A percentile compares a stretch with the other conserved stretches of the same genome.
phyloP scores from a whole-genome alignment of 805 yeast genomes.

The Kuraishia capsulata region DNA sequence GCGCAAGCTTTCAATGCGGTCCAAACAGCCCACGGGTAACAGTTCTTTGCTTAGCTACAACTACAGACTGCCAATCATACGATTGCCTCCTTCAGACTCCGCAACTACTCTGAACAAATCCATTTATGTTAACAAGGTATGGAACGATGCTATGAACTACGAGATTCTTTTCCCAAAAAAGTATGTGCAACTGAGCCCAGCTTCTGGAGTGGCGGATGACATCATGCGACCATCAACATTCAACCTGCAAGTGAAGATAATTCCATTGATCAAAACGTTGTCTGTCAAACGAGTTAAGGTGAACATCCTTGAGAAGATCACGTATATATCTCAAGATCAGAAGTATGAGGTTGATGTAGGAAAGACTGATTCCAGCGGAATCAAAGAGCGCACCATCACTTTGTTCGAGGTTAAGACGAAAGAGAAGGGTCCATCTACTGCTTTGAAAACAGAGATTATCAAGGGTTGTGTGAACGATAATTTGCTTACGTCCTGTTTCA shows the following conservation, averaged over 20 bases:
- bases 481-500: conserved; percentile 47
- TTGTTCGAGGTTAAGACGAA: conserved; percentile 59
- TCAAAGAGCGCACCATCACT: conserved; percentile 44
- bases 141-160: conserved; percentile 66
- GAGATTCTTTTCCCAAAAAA: conserved; percentile 66
- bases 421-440: conserved; percentile 22
- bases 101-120: conserved; percentile 60
- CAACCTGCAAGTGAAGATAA: conserved; percentile 50
- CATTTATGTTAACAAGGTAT: conserved; percentile 62
- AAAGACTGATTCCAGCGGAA: conserved; percentile 19
- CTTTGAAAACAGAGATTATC: conserved; percentile 53
- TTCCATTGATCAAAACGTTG: conserved; percentile 57
- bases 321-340: conserved; percentile 49
- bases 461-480: conserved; percentile 51
- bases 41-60: conserved; percentile 13
- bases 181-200: conserved; percentile 55
- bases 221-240: conserved; percentile 20
- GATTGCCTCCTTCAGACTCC: conserved; percentile 50
- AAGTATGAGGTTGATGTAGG: conserved; percentile 47
- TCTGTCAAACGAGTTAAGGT: conserved; percentile 54
- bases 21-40: neutral
- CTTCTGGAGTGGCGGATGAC: conserved; percentile 20
- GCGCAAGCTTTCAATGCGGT: neutral
- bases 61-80: conserved; percentile 34
- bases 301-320: conserved; percentile 57